Conservation (phyloP, 345 rosid genomes). For the Eutrema japonicum region DNA sequence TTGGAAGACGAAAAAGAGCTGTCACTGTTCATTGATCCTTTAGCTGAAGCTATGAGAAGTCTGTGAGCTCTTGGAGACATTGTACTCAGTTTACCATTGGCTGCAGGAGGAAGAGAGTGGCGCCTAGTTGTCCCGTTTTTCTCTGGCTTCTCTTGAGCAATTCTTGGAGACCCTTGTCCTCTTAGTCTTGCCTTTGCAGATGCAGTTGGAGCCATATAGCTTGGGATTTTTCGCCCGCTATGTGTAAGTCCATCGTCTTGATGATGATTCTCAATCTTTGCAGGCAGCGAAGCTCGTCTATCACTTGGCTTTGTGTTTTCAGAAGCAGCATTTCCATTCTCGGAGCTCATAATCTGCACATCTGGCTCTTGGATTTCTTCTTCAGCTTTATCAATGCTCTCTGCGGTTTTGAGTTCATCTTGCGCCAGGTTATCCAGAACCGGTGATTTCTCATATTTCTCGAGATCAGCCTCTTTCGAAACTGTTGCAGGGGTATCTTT, state of each 20-base stretch:
- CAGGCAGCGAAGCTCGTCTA: conserved; percentile 74
- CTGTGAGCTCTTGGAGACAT: conserved; percentile 66
- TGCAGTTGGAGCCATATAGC: conserved; percentile 91
- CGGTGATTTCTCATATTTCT: conserved; percentile 26
- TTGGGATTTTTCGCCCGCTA: conserved; percentile 61
- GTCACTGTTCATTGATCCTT: conserved; percentile 61
- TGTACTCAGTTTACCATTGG: conserved; percentile 55
- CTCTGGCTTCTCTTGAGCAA: conserved; percentile 55
- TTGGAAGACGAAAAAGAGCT: conserved; percentile 65
- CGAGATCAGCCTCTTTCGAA: conserved; percentile 42
- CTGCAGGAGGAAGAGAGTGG: conserved; percentile 76
- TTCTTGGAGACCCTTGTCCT: conserved; percentile 70
- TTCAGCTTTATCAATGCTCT: conserved; percentile 47
- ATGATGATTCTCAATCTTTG: conserved; percentile 53
- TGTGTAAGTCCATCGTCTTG: conserved; percentile 56
- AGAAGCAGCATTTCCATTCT: conserved; percentile 43
- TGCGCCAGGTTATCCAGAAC: conserved; percentile 38
- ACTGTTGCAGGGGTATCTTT: conserved; percentile 36
- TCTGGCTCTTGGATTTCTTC: conserved; percentile 46
- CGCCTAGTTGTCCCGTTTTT: conserved; percentile 60
- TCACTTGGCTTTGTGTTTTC: conserved; percentile 55
- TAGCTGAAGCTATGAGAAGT: conserved; percentile 58
- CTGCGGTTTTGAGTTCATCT: conserved; percentile 43
- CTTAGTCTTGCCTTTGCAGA: conserved; percentile 81
- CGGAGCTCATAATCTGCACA: conserved; percentile 41